Base-by-base conservation (phyloP, 805 yeast genomes). In the Ogataea paraovalis region DNA sequence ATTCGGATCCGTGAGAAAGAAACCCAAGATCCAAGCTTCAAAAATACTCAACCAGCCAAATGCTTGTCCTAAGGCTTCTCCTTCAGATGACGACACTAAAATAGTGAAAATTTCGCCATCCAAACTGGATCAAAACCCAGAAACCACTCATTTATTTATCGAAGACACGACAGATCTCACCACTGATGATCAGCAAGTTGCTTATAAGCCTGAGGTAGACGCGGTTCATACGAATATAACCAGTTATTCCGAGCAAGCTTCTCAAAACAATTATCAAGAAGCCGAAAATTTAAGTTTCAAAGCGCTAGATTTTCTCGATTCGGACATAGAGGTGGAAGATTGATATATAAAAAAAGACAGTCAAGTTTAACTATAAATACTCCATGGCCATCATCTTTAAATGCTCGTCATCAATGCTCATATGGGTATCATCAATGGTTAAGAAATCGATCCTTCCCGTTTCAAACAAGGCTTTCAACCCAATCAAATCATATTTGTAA, bases 341-440 rank as follows among this genome's bases (percentile, higher is more conserved):
- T 39, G 16, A 45, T 43, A 36, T 23, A 37, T 34, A 18, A 16
- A 37, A 25, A 23, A 30, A 14, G 7, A 22, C 4, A 25, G 23
- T 28, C 8, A 4, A 21, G 3, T 10, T 16, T 22, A 49, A 42
- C 28, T 74, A 79, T 20, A 82, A 60, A 57, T 77, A 82, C 45
- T 62, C 61, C 14, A 51, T 49, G 3, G 78, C 76, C 3, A 83
- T 62, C 2, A 66, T 60, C 14, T 58, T 56, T 43, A 85, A 63
- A 48, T 79, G 75, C 2, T 68, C 70, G 5, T 81, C 81, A 5
- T 78, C 65, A n/a, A 87, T 74, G 23, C 67, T 66, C 89, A 87
- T 84, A 61, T 87, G 96, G 3, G 61, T 68, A 19, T 76, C 87
- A 45, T 80, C 77, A 18, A 85, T 69, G 8, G 64, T 58, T 39